Evolutionary conservation across 345 rosid genomes (phyloP).

Genomic region (Brassica rapa): DNA sequence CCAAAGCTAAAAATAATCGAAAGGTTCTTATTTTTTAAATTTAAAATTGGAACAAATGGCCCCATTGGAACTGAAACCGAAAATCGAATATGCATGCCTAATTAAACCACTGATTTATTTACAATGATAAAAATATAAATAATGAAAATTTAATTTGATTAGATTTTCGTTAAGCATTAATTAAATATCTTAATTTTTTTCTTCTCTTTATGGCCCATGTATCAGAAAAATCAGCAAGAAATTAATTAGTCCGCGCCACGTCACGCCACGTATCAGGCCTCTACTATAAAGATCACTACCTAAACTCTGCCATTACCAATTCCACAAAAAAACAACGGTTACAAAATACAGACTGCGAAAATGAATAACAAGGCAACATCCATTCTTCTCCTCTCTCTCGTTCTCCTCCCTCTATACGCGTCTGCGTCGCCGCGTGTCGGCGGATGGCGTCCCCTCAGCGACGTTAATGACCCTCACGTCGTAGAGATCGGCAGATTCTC

Average conservation of each 20-base stretch:
- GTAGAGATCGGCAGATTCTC: constrained; percentile 54
- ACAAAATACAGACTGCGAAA: not conserved
- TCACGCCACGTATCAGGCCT: not conserved
- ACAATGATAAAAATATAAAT: not conserved
- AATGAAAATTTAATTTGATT: not conserved
- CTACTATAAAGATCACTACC: not conserved
- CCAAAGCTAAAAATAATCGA: no score
- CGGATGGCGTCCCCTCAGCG: constrained; percentile 56
- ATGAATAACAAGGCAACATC: not conserved
- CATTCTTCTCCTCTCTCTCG: constrained; percentile 3
- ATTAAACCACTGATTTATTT: not conserved
- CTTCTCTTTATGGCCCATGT: not conserved
- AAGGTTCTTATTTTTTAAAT: no score
- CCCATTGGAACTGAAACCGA: not conserved
- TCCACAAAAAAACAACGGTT: not conserved
- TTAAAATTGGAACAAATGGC: no score
- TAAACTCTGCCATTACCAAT: not conserved
- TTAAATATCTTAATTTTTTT: not conserved
- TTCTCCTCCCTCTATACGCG: constrained; percentile 15
- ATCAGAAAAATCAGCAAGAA: not conserved
- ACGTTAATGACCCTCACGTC: constrained; percentile 48
- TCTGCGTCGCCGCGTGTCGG: constrained; percentile 35
- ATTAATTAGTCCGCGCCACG: not conserved
- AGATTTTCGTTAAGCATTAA: not conserved
- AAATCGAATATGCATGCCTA: no score